Base-by-base conservation (phyloP, 345 rosid species). In the Hibiscus trionum region DNA sequence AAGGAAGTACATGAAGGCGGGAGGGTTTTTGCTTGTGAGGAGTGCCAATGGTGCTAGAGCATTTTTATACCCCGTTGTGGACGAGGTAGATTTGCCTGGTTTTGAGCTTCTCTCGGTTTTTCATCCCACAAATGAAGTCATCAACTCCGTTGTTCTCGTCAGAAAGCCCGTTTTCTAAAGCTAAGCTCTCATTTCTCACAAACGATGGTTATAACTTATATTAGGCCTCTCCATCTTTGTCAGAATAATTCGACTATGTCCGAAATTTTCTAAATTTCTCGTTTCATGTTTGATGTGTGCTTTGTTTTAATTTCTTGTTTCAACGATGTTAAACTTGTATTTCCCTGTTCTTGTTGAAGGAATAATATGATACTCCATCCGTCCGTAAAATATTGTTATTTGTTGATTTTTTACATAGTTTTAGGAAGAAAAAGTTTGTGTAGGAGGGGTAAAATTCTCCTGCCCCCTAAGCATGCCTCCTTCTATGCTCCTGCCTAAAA, bases 11-110 rank as follows among this genome's bases (percentile, higher is more conserved):
- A 84, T 79, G 82, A 79, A 75, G 56, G 75, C 39, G 4, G 84
- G 83, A n/a, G 81, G 81, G 15, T 11, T 55, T 57, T 60, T 79
- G 80, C 61, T 81, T 0, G 68, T 81, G 56, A 84, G 86, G 66
- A 84, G 86, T 73, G 86, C 83, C 0, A 71, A 73, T 15, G 86
- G 84, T 4, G 86, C 82, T 3, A 71, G 84, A 53, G 84, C 83
- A 7, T 81, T 81, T 44, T 49, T 84, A 14, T 81, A 81, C 26
- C 86, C 84, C 0, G 77, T 73, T 19, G 75, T 84, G n/a, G 84
- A 75, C 64, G 77, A 73, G 21, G 16, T 44, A 7, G 81, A 79
- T 26, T 71, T 75, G 73, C 46, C 57, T 24, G 83, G 77, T 16
- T 84, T 84, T 27, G 78, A 84, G 57, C 2, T 77, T 11, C 83